Evolutionary conservation across 1,139 yeast genomes (phyloP), one percentile per base, ranked within the genome.

Genomic region (Chernovozyma sophiae-reginae): DNA sequence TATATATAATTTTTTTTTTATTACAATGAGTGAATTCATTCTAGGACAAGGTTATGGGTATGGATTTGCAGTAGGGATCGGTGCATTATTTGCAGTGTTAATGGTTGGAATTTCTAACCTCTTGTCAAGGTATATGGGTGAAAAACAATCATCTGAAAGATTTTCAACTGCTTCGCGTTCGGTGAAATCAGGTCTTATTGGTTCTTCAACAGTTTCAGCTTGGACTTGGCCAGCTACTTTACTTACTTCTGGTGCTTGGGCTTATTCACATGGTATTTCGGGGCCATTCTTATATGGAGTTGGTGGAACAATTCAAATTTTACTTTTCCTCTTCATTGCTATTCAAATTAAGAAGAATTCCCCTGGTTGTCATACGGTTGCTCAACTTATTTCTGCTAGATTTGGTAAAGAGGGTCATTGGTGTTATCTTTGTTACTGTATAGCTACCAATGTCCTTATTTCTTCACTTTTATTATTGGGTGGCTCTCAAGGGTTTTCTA

Each of bases 201-300:
- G 65, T 16, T 55, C 65, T 8, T 59, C 65, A 16, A 64, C 64
- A 3, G 68, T 65, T 11, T 55, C 62, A 3, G 56, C 64, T 10
- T 66, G 72, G 72, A 60, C 67, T 14, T 64, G 69, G 70, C 66
- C 70, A 8, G 68, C 65, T 20, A 62, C 71, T 14, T 46, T 66
- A 28, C 50, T 65, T 32, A 58, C 65, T 6, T 57, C 68, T 7
- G 54, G 62, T 11, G 52, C 57, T 8, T 55, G 62, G 65, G 51
- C 59, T 22, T 65, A 65, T 38, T 33, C 41, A 8, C 50, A 57
- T 36, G 63, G 63, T 15, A 41, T 55, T 18, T 39, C 73, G 25
- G 94, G 92, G 27, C 81, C 86, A 1, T 78, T 73, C 51, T 79
- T 78, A 60, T 85, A 85, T 52, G 92, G 87, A 5, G 71, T 84